phyloP scores from a whole-genome alignment of 139 green algal genomes.

The Trebouxia sp. region DNA sequence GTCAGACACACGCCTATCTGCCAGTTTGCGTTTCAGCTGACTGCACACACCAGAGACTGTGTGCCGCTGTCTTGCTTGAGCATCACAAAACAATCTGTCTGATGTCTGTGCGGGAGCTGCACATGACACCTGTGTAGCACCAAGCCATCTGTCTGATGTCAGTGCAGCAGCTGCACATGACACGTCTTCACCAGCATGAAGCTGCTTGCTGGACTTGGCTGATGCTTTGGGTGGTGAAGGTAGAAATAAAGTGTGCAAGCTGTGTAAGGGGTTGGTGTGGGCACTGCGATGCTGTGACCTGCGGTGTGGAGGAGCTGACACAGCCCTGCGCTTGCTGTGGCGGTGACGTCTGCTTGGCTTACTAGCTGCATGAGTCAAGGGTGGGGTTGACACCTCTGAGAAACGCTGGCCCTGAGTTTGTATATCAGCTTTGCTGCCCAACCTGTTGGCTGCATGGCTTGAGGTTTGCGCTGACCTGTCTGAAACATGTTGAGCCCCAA shows the following conservation, averaged over 20 bases:
- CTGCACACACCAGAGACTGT: background rate
- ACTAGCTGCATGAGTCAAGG: too few relatives aligned
- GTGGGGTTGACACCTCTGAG: too few relatives aligned
- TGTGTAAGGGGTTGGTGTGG: constrained; percentile 28
- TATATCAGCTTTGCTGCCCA: too few relatives aligned
- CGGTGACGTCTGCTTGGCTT: background rate
- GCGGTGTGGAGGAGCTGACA: constrained; percentile 33
- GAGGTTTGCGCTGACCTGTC: too few relatives aligned
- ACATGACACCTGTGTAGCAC: background rate
- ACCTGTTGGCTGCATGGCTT: too few relatives aligned
- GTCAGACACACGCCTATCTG: background rate
- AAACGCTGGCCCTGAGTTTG: background rate
- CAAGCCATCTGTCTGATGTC: background rate
- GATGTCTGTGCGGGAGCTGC: background rate
- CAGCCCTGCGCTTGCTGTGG: background rate
- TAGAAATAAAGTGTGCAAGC: constrained; percentile 20
- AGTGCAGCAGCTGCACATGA: background rate
- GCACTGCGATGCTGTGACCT: background rate
- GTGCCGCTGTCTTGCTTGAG: background rate
- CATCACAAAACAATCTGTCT: background rate
- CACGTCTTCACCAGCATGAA: too few relatives aligned
- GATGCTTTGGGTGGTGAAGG: too few relatives aligned
- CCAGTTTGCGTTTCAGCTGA: background rate
- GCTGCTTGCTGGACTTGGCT: background rate
- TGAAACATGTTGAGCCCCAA: too few relatives aligned